Evolutionary conservation across 257 asterid genomes (phyloP), one percentile per base, ranked within the genome.

Genomic region (Fraxinus anomala): DNA sequence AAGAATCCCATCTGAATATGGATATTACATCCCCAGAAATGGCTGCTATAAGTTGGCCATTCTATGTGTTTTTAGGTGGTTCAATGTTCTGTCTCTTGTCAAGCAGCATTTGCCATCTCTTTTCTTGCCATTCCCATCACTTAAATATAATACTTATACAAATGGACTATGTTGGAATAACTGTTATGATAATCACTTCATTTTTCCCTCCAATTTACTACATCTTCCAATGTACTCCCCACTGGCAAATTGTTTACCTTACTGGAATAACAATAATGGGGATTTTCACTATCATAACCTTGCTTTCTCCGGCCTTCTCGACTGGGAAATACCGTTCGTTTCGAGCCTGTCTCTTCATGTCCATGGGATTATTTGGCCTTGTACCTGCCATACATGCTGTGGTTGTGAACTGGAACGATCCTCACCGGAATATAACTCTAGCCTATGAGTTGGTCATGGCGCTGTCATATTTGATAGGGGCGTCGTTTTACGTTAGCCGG

Each of bases 151-250:
- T 76, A n/a, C 86, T 96, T 7, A 85, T 92, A 68, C 96, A 92
- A 69, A 78, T 90, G 85, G 99, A 96, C 81, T 96, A 96, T 63
- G 94, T 87, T 1, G 99, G 99, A 3, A 96, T 96, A 73, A 39
- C 96, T 10, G 93, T 93, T 80, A 96, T 96, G 99, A 96, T 96
- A 82, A 90, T 96, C 88, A 89, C 99, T 72, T 96, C 99, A 19
- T 93, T 91, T 33, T 96, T 96, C 88, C 99, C 99, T 11, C 98
- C 98, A 24, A 91, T 96, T 47, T 93, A 87, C 94, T 96, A 93
- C 95, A 86, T 93, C 72, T 96, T 96, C 85, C 96, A 86, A 28
- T 93, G 99, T 86, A 81, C 92, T 23, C 94, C 92, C 1, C 93
- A 81, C 54, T 93, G 97, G 96, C 98, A 96, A 81, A 28, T 93